phyloP scores from a whole-genome alignment of 2,329 filamentous ascomycete genomes.

The Trichoderma gracile region DNA sequence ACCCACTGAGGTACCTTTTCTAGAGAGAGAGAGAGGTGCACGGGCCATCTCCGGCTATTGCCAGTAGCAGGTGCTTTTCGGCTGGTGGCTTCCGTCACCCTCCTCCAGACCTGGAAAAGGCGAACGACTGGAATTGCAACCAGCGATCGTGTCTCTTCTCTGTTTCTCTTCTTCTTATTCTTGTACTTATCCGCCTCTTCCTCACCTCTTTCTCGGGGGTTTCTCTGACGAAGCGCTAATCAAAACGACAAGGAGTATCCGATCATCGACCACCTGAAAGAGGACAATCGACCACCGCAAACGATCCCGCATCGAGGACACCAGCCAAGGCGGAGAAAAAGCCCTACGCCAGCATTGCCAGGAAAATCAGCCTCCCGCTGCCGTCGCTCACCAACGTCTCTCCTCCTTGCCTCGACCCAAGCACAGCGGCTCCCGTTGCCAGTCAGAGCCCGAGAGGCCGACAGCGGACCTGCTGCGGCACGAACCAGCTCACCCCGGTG shows the following conservation, averaged over 20 bases:
- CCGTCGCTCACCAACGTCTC: neutral
- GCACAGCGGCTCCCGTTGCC: too few relatives aligned
- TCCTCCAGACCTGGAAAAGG: constrained; percentile 16
- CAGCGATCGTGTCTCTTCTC: constrained; percentile 13
- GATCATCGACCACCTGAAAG: too few relatives aligned
- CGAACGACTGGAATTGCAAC: neutral
- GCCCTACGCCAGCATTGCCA: too few relatives aligned
- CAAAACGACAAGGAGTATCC: too few relatives aligned
- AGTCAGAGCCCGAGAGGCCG: too few relatives aligned
- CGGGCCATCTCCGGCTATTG: constrained; percentile 28
- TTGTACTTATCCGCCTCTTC: too few relatives aligned
- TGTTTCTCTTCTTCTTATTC: too few relatives aligned
- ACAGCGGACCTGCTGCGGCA: neutral
- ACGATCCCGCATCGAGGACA: too few relatives aligned
- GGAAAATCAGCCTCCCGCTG: neutral
- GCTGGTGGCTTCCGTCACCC: constrained; percentile 21
- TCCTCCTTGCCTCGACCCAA: neutral
- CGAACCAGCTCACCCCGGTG: neutral
- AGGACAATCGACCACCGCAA: neutral
- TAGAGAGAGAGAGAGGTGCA: constrained; percentile 22
- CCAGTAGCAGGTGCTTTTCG: too few relatives aligned
- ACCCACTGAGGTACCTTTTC: too few relatives aligned
- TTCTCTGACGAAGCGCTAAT: too few relatives aligned
- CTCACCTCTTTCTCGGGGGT: too few relatives aligned
- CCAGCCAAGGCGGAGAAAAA: neutral